A percentile compares a stretch with the other conserved stretches of the same genome.
These are phyloP conservation scores for Lentinula detonsa DNA, from an alignment of 768 basidiomycete species.

Conservation along the genomic window DNA sequence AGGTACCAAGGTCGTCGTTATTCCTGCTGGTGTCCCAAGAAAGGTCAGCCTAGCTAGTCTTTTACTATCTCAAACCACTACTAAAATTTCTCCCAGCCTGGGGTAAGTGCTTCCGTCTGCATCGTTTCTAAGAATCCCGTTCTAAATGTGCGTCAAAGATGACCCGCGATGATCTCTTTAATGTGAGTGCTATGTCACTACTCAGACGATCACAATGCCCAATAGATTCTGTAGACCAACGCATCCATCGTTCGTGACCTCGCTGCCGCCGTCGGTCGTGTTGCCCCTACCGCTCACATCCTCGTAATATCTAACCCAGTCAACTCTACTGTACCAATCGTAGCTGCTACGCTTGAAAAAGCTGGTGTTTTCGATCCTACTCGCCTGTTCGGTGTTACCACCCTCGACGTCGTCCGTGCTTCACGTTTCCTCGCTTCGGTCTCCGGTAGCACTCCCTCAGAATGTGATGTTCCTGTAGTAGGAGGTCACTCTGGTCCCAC, in stretches of 20 bases:
- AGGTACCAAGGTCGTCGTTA: constrained; percentile 88
- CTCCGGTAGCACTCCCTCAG: constrained; percentile 54
- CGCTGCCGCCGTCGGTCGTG: constrained; percentile 79
- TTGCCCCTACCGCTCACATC: constrained; percentile 86
- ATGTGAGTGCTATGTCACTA: constrained; percentile 45
- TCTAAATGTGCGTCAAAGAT: constrained; percentile 49
- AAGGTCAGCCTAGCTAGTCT: constrained; percentile 54
- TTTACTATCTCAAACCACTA: neutral
- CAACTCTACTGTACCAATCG: constrained; percentile 97
- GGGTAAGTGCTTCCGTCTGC: constrained; percentile 48
- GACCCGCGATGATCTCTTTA: constrained; percentile 97
- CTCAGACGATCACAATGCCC: neutral
- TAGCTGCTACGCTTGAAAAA: constrained; percentile 86
- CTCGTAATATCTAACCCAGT: constrained; percentile 99
- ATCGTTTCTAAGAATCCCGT: neutral
- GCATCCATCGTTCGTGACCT: constrained; percentile 97
- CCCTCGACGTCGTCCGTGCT: constrained; percentile 96
- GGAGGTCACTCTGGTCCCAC: constrained; percentile 98
- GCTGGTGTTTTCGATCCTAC: constrained; percentile 88
- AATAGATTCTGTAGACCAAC: constrained; percentile 60
- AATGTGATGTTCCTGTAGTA: constrained; percentile 76
- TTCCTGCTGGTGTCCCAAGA: constrained; percentile 98
- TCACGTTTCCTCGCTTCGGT: constrained; percentile 83
- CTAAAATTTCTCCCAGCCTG: constrained; percentile 51
- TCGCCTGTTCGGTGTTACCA: constrained; percentile 93